Evolutionary conservation across 345 rosid species (phyloP), one percentile per base, ranked within the genome.

Genomic region (Raphanus sativus): DNA sequence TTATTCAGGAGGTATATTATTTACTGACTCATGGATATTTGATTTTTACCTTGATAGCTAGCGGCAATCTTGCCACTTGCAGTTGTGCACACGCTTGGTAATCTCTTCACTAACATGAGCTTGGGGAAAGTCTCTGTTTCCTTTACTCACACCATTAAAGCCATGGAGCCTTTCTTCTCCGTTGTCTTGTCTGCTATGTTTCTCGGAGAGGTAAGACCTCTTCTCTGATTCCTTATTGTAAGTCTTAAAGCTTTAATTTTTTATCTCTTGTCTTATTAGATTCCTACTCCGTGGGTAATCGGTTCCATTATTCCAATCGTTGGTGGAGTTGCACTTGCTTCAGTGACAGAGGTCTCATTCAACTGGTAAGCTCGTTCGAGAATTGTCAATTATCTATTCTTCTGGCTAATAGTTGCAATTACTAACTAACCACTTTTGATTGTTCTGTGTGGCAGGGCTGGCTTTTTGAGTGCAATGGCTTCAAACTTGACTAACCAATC

Each of bases 91-190:
- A 84, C 87, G 0, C 86, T 93, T 74, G 98, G 99, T 34, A 96
- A 91, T 78, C 90, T 96, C 21, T 96, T 96, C 83, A 90, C 98
- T 36, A 96, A 95, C 77, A 91, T 93, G 98, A 93, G 99, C 74
- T 96, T 95, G 0, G 99, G 99, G 42, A 95, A 93, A 87, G 99
- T 96, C 73, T 91, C 98, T 34, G 98, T 96, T 85, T 96, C 99
- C 5, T 96, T 96, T 79, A 96, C 99, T 77, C 98, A 96, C 85
- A 96, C 99, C 2, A 90, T 96, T 82, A 95, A 95, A 85, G 99
- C 99, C 45, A 89, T 84, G 92, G 99, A 95, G 83, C 99, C 99
- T n/a, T 91, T 95, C 84, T 95, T 95, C 89, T 91, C 99, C 1
- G 99, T 95, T 78, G 29, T 90, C 40, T 86, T 96, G 45, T 96